phyloP scores from a whole-genome alignment of 192 early-diverging fungal species.

The Podila epigama region DNA sequence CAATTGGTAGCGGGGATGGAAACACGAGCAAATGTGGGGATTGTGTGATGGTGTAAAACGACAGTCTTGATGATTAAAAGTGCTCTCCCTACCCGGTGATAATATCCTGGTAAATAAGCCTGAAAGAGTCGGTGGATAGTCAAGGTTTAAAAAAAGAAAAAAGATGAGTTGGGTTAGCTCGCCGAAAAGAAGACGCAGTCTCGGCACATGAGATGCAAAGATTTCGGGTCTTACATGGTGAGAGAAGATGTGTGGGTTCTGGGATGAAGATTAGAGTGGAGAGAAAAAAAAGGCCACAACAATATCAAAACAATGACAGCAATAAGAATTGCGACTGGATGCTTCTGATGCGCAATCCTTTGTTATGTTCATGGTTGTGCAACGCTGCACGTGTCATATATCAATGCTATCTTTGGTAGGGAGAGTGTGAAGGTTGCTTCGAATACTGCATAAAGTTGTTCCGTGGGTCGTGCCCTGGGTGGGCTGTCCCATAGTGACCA shows the following conservation, averaged over 20 bases:
- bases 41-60: neutral
- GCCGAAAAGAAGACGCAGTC: no score
- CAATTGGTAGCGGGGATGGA: neutral
- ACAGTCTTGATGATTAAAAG: neutral
- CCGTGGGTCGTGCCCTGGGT: neutral
- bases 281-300: neutral
- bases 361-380: neutral
- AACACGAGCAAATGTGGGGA: neutral
- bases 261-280: neutral
- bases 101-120: conserved; percentile 5
- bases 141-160: no score
- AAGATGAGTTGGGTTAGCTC: no score
- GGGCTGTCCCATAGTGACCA: neutral
- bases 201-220: no score
- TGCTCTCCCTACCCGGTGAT: neutral
- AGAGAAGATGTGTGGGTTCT: neutral
- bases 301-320: no score
- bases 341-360: neutral
- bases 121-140: no score
- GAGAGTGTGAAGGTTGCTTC: neutral
- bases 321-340: neutral
- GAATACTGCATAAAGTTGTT: neutral
- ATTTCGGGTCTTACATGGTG: neutral
- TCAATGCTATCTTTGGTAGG: neutral
- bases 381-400: neutral